phyloP scores from a whole-genome alignment of 768 basidiomycete species.

The Crepidotus variabilis region DNA sequence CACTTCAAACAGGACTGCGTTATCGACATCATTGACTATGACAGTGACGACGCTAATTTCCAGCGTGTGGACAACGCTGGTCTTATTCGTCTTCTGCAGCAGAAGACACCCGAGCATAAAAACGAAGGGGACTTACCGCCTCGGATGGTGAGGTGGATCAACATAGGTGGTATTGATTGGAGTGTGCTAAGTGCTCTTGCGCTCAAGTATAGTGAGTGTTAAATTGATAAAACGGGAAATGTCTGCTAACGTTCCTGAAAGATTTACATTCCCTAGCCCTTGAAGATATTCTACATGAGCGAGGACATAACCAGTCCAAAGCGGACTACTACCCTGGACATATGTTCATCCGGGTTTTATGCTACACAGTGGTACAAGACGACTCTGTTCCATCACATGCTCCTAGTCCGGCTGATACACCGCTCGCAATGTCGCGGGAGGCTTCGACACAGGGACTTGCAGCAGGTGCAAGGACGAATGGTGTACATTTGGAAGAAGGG shows the following conservation, averaged over 20 bases:
- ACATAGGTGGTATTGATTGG: slow-evolving; percentile 61
- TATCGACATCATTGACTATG: slow-evolving; percentile 62
- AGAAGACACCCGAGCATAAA: slow-evolving; percentile 14
- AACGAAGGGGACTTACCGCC: slow-evolving; percentile 30
- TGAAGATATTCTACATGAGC: slow-evolving; percentile 59
- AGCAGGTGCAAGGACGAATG: not conserved
- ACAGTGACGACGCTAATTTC: slow-evolving; percentile 37
- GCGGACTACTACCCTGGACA: slow-evolving; percentile 49
- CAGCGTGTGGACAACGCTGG: slow-evolving; percentile 46
- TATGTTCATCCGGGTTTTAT: slow-evolving; percentile 59
- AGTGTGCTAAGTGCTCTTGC: slow-evolving; percentile 59
- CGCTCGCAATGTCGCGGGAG: not conserved
- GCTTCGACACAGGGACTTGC: not conserved
- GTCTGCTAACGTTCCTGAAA: slow-evolving; percentile 18
- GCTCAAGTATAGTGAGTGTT: slow-evolving; percentile 47
- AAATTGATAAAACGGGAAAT: slow-evolving; percentile 9
- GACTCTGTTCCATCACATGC: not conserved
- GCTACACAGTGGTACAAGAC: slow-evolving; percentile 34
- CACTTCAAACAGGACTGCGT: slow-evolving; percentile 52
- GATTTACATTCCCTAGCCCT: slow-evolving; percentile 64
- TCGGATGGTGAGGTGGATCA: slow-evolving; percentile 51
- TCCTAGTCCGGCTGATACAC: not conserved
- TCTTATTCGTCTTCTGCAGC: slow-evolving; percentile 42
- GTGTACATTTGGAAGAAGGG: not conserved
- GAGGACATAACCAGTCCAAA: slow-evolving; percentile 45